Evolutionary conservation across 2,329 filamentous ascomycete species (phyloP).

Genomic region (Tympanopsis confertula): DNA sequence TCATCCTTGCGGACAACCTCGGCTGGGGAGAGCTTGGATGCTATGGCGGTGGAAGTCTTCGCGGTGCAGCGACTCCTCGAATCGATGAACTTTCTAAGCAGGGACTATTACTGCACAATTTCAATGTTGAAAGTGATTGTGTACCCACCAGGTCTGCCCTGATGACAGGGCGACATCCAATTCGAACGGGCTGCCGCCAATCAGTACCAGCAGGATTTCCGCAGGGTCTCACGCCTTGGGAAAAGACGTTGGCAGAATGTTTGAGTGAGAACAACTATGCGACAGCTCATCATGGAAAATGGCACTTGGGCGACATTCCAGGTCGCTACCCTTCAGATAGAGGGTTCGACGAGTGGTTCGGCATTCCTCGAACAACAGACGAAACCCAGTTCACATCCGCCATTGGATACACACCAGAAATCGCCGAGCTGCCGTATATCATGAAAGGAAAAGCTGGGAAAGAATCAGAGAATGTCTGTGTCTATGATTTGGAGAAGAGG

Average conservation of each 20-base stretch:
- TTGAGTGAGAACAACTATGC: conserved; percentile 14
- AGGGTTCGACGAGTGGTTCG: conserved; percentile 23
- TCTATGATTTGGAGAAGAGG: conserved; percentile 18
- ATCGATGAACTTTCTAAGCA: conserved; percentile 18
- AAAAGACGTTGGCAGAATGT: conserved; percentile 16
- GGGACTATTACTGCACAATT: conserved; percentile 19
- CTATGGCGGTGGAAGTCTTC: conserved; percentile 18
- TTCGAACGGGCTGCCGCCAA: conserved; percentile 19
- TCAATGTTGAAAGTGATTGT: conserved; percentile 24
- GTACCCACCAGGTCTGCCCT: conserved; percentile 19
- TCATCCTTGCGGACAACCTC: conserved; percentile 22
- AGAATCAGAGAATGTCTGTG: conserved; percentile 14
- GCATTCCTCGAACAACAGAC: conserved; percentile 21
- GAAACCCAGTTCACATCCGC: conserved; percentile 21
- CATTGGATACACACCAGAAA: conserved; percentile 16
- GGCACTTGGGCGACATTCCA: conserved; percentile 20
- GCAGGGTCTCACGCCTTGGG: conserved; percentile 18
- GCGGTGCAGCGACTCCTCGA: conserved; percentile 18
- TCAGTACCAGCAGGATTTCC: conserved; percentile 19
- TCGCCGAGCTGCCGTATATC: conserved; percentile 19
- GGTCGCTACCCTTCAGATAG: conserved; percentile 20
- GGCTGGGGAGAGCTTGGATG: conserved; percentile 22
- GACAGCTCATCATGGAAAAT: conserved; percentile 20
- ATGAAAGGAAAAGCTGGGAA: conserved; percentile 15
- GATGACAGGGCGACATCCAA: conserved; percentile 21